Percentiles rank a stretch among this genome's conserved stretches.
Evolutionary conservation across 1,284 basidiomycete genomes (phyloP).

Genomic region (Ganoderma lucidum): DNA sequence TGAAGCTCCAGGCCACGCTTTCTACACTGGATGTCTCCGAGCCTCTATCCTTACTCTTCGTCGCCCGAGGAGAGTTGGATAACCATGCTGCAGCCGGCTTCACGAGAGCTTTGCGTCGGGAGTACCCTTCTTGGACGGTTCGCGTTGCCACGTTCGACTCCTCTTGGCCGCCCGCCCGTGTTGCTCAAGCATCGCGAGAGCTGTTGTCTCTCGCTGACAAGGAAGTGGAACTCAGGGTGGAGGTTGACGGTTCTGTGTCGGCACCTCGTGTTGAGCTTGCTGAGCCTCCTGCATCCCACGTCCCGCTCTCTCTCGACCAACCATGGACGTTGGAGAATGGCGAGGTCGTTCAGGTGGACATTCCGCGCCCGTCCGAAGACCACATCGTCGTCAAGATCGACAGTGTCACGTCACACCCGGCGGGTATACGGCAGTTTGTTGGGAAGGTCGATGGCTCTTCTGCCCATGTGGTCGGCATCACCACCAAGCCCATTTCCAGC

Average conservation of each 20-base stretch:
- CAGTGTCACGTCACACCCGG: constrained; percentile 2
- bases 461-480: constrained; percentile 17
- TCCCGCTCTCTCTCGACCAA: constrained; percentile 5
- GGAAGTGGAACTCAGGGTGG: constrained; percentile 26
- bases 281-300: neutral
- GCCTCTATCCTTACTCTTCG: constrained; percentile 14
- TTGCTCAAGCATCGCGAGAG: neutral
- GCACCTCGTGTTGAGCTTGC: constrained; percentile 11
- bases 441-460: constrained; percentile 13
- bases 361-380: constrained; percentile 12
- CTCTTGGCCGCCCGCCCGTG: constrained; percentile 2
- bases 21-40: constrained; percentile 4
- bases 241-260: constrained; percentile 18
- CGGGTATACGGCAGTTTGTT: constrained; percentile 6
- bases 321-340: constrained; percentile 20
- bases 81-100: constrained; percentile 22
- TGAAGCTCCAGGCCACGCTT: constrained; percentile 17
- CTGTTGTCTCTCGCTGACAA: constrained; percentile 1
- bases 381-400: constrained; percentile 20
- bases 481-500: constrained; percentile 13
- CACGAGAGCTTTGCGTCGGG: constrained; percentile 19
- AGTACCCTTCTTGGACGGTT: constrained; percentile 25
- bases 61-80: constrained; percentile 11
- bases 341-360: constrained; percentile 8
- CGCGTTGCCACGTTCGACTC: constrained; percentile 17